Percentiles rank a stretch among this genome's conserved stretches.
These are phyloP conservation scores for Trichoderma pleuroti DNA, from an alignment of 2,329 filamentous ascomycete species.

Conservation along the genomic window DNA sequence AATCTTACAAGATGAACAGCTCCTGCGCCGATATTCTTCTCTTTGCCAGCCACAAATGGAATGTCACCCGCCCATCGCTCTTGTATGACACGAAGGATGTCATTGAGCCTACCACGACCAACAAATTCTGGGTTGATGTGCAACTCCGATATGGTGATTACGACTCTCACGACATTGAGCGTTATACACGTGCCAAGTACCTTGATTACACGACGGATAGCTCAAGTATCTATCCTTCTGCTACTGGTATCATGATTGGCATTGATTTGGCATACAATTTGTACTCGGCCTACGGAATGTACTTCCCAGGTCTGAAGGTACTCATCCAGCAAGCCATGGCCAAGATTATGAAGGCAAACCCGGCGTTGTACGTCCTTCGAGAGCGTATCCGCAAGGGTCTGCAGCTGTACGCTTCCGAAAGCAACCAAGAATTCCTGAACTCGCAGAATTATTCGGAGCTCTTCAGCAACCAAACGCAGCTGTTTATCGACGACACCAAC, in stretches of 20 bases:
- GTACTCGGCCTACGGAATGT: conserved; percentile 97
- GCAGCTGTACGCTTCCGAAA: conserved; percentile 96
- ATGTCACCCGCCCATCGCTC: conserved; percentile 87
- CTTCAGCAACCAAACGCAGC: conserved; percentile 97
- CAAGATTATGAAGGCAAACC: conserved; percentile 99
- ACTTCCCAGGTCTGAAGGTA: conserved; percentile 95
- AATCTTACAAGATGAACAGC: conserved; percentile 99
- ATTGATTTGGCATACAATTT: conserved; percentile 98
- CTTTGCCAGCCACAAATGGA: conserved; percentile 98
- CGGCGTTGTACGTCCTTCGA: conserved; percentile 88
- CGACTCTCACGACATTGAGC: conserved; percentile 97
- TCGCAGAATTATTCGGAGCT: conserved; percentile 99
- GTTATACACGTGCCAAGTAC: conserved; percentile 96
- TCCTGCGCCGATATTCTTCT: conserved; percentile 96
- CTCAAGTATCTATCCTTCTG: conserved; percentile 97
- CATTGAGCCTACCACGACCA: conserved; percentile 89
- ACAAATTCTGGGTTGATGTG: conserved; percentile 99
- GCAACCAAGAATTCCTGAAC: conserved; percentile 98
- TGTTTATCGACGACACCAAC: conserved; percentile 99
- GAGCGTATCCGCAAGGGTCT: conserved; percentile 98
- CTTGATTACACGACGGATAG: conserved; percentile 98
- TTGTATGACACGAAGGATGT: conserved; percentile 95
- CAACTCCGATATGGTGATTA: conserved; percentile 97
- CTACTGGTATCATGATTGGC: conserved; percentile 94
- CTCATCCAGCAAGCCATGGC: conserved; percentile 97